Evolutionary conservation across 805 yeast genomes (phyloP), one percentile per base, ranked within the genome.

Genomic region (Myxozyma kluyveri): DNA sequence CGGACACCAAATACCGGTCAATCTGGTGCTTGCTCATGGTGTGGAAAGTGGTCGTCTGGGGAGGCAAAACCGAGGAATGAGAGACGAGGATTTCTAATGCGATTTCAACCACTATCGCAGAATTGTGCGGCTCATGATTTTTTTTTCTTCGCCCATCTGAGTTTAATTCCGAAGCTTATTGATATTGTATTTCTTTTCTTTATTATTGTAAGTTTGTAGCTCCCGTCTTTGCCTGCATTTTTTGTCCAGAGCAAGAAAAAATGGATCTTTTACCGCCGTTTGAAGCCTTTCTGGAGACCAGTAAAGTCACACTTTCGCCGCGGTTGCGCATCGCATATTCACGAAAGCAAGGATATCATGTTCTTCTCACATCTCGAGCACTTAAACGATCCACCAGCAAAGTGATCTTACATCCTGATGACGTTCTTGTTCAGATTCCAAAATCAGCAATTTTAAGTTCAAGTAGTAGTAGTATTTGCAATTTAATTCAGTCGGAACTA

Each of bases 401-500:
- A 3, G 32, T 19, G 19, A 14, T 26, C 2, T 43, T 49, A 7
- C 38, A 26, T 18, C 18, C 47, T 5, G 45, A 40, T 18, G 32
- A 40, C 4, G 65, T 65, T 9, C 61, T 72, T 18, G 56, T 66
- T 14, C 49, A 56, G 17, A 63, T 72, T 7, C 73, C 73, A 5
- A 72, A 72, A 43, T 32, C 52, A 2, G 51, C 59, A 5, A 64
- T 70, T 9, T 59, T 72, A 21, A 62, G 69, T 5, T 67, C 71
- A 3, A 50, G 54, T n/a, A 73, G 69, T 29, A 72, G 73, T 12
- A 73, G 67, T 1, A 77, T 90, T 27, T 80, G 87, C 26, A 86
- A 89, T 59, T 62, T 89, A 14, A 63, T 90, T 10, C 75, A 75
- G 26, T 74, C 69, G 1, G 67, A 85, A 3, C 76, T 74, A 26